Conservation (phyloP, 2,329 filamentous ascomycete genomes). For the Teratosphaeriaceae sp. region DNA sequence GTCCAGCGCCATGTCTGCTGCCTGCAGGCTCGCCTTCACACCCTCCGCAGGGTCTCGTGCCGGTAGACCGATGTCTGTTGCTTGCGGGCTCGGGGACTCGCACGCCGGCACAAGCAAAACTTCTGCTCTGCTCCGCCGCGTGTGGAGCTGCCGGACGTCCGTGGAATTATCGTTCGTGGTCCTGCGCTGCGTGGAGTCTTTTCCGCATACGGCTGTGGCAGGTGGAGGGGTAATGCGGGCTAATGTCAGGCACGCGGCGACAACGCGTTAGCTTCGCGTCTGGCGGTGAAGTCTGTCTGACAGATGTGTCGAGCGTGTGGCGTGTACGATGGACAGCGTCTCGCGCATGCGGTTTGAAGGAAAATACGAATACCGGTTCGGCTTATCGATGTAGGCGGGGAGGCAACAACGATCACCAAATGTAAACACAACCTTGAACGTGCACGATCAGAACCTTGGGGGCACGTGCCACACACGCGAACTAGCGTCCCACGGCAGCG, state of each 20-base stretch:
- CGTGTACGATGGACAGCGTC: background rate
- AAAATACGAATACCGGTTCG: too few species aligned
- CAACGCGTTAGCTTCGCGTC: slow-evolving; percentile 4
- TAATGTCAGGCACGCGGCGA: slow-evolving; percentile 5
- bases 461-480: too few species aligned
- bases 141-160: background rate
- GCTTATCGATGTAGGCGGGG: too few species aligned
- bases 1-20: slow-evolving; percentile 35
- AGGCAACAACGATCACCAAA: too few species aligned
- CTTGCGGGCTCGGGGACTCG: too few species aligned
- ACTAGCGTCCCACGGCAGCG: too few species aligned
- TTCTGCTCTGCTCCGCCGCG: too few species aligned
- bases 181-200: background rate
- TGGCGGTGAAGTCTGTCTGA: background rate
- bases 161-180: background rate
- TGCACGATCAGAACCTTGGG: too few species aligned
- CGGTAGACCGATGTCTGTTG: slow-evolving; percentile 4
- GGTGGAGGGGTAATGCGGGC: background rate
- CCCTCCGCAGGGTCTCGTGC: background rate
- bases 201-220: background rate
- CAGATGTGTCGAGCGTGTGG: background rate
- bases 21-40: background rate
- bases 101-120: too few species aligned
- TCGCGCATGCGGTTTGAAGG: too few species aligned
- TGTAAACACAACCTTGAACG: too few species aligned